Base-by-base conservation (phyloP, 2,329 filamentous ascomycete genomes). In the Cercospora sesami region DNA sequence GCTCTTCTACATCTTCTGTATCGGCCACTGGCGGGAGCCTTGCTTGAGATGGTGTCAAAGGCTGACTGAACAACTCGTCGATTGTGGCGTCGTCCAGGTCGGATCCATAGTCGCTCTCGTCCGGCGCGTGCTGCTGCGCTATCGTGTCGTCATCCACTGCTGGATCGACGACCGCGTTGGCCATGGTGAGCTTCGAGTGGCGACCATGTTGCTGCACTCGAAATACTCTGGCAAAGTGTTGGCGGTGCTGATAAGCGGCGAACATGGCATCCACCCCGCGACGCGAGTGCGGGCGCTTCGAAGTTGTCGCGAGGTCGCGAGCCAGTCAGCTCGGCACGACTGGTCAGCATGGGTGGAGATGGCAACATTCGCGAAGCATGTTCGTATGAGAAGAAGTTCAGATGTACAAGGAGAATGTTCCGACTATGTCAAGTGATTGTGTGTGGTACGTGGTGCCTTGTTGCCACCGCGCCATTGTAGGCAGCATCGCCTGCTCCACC, bases 41-140 rank as follows among this genome's bases (percentile, higher is more conserved):
- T 5, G 18, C 53, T 26, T 63, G 10, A 9, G 64, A 73, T 55
- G 79, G 78, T 26, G 78, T 71, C 51, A 78, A 78, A 63, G 82
- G 78, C 72, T 83, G 79, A 60, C 81, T 80, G 62, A 89, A 78
- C 31, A 89, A 76, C 45, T 82, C 79, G 73, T 82, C 81, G 64
- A 89, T 74, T 36, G 86, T 78, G 58, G 82, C 81, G 69, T 87
- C 84, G 79, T 89, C 86, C 71, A 90, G 84, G 69, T 90, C 88
- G 5, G 86, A 88, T 69, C 87, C 88, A 83, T 90, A 90, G 71
- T 89, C 87, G 77, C 85, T 88, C 58, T 80, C 74, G 18, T 71
- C 69, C 28, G 14, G n/a, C 55, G 65, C 69, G 60, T 62, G 39
- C 14, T 48, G 28, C 18, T 48, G 28, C 4, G 66, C 63, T 61